phyloP scores from a whole-genome alignment of 2,329 filamentous ascomycete species.

The Penicillium expansum region DNA sequence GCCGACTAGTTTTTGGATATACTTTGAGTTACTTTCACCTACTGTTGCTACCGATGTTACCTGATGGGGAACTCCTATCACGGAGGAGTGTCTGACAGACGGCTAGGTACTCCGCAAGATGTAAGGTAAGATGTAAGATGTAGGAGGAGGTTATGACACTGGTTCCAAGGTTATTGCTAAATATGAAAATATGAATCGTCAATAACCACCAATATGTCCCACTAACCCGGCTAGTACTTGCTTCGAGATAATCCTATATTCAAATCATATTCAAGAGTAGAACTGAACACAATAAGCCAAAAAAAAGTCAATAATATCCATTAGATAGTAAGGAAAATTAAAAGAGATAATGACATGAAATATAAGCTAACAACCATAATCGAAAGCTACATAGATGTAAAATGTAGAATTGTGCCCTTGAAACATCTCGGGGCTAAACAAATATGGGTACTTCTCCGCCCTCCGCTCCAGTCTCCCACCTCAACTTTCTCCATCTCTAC shows the following conservation, averaged over 20 bases:
- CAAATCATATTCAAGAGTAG: background rate
- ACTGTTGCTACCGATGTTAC: background rate
- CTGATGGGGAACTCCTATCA: background rate
- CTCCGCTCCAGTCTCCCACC: conserved; percentile 4
- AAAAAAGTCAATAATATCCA: too few relatives aligned
- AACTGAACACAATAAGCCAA: background rate
- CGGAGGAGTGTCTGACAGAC: background rate
- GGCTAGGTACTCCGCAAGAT: background rate
- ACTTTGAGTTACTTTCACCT: background rate
- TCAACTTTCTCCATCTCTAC: conserved; percentile 9
- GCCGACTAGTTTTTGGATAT: background rate
- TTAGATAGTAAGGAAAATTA: background rate
- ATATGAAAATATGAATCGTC: background rate
- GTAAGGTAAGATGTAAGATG: background rate
- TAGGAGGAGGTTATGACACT: too few relatives aligned
- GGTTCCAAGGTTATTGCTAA: background rate
- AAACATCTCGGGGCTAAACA: background rate
- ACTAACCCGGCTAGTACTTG: background rate
- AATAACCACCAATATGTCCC: background rate
- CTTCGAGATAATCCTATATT: background rate
- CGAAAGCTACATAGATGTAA: too few relatives aligned
- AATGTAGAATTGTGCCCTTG: background rate
- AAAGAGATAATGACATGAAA: background rate
- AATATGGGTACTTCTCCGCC: conserved; percentile 5
- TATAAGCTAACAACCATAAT: background rate